phyloP scores from a whole-genome alignment of 768 basidiomycete genomes.

The Kwoniella dejecticola region DNA sequence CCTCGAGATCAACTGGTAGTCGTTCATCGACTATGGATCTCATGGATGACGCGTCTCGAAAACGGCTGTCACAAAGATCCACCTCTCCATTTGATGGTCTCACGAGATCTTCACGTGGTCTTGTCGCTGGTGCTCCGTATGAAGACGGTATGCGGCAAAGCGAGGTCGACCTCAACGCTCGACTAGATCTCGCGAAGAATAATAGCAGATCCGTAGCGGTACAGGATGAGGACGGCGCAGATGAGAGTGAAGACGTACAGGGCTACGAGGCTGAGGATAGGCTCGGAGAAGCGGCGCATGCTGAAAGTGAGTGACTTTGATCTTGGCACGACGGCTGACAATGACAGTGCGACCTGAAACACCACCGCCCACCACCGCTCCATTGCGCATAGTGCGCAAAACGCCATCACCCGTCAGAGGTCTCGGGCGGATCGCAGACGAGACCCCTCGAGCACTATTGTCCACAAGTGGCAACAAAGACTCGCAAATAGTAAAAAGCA shows the following conservation, averaged over 20 bases:
- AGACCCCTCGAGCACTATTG: slow-evolving; percentile 10
- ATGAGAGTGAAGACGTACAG: slow-evolving; percentile 1
- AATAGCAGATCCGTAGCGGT: slow-evolving; percentile 59
- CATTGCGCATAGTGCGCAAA: slow-evolving; percentile 38
- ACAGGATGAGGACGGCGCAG: not conserved
- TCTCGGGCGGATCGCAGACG: slow-evolving; percentile 1
- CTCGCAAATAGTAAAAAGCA: not conserved
- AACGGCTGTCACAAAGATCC: slow-evolving; percentile 20
- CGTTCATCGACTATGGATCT: slow-evolving; percentile 64
- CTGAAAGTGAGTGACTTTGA: slow-evolving; percentile 10
- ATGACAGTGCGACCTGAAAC: slow-evolving; percentile 7
- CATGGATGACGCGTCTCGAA: not conserved
- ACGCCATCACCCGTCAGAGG: slow-evolving; percentile 29
- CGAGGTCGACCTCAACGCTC: slow-evolving; percentile 68
- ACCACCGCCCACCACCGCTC: slow-evolving; percentile 23
- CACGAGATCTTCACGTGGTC: not conserved
- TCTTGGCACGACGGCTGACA: slow-evolving; percentile 1
- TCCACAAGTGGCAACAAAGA: not conserved
- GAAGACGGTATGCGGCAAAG: slow-evolving; percentile 50
- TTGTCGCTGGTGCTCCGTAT: slow-evolving; percentile 21
- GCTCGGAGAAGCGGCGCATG: no score
- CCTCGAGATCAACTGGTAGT: slow-evolving; percentile 67
- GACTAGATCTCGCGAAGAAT: slow-evolving; percentile 76
- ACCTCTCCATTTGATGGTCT: slow-evolving; percentile 11
- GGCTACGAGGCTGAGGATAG: slow-evolving; percentile 5